Conservation (phyloP, 164 flowering plant genomes). For the Kingdonia uniflora region DNA sequence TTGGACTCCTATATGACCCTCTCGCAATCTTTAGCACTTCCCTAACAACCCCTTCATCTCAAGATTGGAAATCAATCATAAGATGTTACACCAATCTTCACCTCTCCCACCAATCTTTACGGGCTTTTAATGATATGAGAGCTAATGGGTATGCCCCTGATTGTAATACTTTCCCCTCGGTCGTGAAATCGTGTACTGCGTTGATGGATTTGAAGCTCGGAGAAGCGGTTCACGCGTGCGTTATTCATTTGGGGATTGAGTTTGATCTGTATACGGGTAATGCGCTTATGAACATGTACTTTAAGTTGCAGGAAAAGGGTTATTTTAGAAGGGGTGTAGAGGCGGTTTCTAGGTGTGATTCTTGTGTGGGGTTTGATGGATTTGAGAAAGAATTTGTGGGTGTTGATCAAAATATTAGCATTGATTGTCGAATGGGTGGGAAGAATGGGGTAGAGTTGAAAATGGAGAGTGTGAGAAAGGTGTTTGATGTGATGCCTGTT, state of each 20-base stretch:
- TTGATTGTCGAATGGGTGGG: not conserved
- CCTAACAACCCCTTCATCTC: constrained; percentile 31
- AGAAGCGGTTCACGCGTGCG: constrained; percentile 58
- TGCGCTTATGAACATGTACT: constrained; percentile 84
- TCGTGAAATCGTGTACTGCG: constrained; percentile 52
- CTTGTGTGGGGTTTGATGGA: not conserved
- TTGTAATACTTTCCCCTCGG: constrained; percentile 64
- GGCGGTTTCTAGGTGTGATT: not conserved
- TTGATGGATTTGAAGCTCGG: constrained; percentile 49
- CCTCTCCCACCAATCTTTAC: constrained; percentile 25
- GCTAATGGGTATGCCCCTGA: constrained; percentile 49
- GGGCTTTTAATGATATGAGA: constrained; percentile 41
- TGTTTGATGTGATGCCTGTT: constrained; percentile 57
- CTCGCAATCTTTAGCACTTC: constrained; percentile 26
- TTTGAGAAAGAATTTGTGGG: not conserved
- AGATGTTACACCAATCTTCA: constrained; percentile 53
- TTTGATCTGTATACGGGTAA: constrained; percentile 68
- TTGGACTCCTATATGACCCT: constrained; percentile 42
- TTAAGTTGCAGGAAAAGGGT: constrained; percentile 36
- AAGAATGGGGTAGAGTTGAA: not conserved
- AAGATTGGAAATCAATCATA: constrained; percentile 67
- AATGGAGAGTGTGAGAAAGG: constrained; percentile 43
- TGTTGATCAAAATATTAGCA: constrained; percentile 2
- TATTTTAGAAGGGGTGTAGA: constrained; percentile 4
- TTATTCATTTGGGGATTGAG: constrained; percentile 50